Evolutionary conservation across 2,329 filamentous ascomycete species (phyloP).

Genomic region (Cladobotryum protrusum): DNA sequence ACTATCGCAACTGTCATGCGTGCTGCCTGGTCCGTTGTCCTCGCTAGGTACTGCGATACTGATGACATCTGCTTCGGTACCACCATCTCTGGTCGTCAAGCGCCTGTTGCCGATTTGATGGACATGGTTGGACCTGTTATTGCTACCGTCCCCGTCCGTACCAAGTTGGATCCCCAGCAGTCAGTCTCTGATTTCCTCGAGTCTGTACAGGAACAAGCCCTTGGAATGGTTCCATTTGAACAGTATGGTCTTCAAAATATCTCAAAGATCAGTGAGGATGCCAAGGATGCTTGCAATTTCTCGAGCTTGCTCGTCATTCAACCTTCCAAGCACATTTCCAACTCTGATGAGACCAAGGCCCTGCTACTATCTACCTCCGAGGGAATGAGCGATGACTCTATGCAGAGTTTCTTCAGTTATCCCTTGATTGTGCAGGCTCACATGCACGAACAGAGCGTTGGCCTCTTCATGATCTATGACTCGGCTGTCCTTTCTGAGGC

Average conservation of each 20-base stretch:
- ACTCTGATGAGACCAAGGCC: background rate
- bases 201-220: conserved; percentile 12
- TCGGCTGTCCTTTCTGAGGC: background rate
- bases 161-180: conserved; percentile 8
- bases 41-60: conserved; percentile 9
- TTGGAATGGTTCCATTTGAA: conserved; percentile 7
- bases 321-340: background rate
- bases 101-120: conserved; percentile 4
- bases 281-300: conserved; percentile 5
- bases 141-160: conserved; percentile 13
- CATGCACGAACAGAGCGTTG: background rate
- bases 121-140: background rate
- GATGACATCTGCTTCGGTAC: conserved; percentile 13
- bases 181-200: conserved; percentile 9
- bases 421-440: conserved; percentile 1
- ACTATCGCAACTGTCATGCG: conserved; percentile 7
- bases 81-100: conserved; percentile 14
- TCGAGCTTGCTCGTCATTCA: conserved; percentile 7
- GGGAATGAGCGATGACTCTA: no score
- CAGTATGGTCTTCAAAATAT: conserved; percentile 9
- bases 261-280: background rate
- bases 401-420: background rate
- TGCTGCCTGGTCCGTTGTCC: conserved; percentile 6
- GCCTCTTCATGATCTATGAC: conserved; percentile 1
- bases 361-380: background rate